Evolutionary conservation across 1,284 basidiomycete genomes (phyloP).

Genomic region (Thelephora terrestris): DNA sequence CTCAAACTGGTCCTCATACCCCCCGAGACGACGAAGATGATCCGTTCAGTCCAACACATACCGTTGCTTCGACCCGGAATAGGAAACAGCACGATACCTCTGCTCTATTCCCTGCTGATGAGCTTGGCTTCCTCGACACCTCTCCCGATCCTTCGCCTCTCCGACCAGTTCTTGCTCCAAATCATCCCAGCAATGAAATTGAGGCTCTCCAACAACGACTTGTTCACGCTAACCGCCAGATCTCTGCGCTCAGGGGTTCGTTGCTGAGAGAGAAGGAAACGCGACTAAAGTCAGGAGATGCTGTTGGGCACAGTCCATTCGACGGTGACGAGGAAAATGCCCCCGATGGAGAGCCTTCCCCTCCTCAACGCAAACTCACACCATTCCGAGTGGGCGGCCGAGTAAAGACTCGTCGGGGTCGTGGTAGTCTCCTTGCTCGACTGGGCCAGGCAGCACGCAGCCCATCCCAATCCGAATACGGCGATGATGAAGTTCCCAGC

Average conservation of each 20-base stretch:
- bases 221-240: conserved; percentile 74
- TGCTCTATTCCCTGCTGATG: conserved; percentile 46
- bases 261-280: conserved; percentile 74
- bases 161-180: conserved; percentile 49
- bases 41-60: conserved; percentile 47
- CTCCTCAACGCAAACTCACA: conserved; percentile 17
- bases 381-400: conserved; percentile 27
- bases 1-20: conserved; percentile 41
- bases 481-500: conserved; percentile 34
- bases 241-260: conserved; percentile 68
- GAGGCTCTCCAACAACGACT: conserved; percentile 70
- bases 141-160: conserved; percentile 62
- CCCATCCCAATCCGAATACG: conserved; percentile 37
- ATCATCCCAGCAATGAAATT: conserved; percentile 69
- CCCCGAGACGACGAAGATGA: conserved; percentile 59
- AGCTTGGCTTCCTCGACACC: conserved; percentile 31
- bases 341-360: conserved; percentile 25
- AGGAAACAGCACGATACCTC: conserved; percentile 49
- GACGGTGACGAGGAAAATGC: conserved; percentile 33
- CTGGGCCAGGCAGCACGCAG: conserved; percentile 47
- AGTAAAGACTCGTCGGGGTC: conserved; percentile 32
- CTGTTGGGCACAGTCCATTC: conserved; percentile 20
- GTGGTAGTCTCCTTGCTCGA: conserved; percentile 46
- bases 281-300: conserved; percentile 44
- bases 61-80: conserved; percentile 48